These are phyloP conservation scores for Triticum monococcum DNA, from an alignment of 176 grass and related monocot genomes.

Conservation along the genomic window DNA sequence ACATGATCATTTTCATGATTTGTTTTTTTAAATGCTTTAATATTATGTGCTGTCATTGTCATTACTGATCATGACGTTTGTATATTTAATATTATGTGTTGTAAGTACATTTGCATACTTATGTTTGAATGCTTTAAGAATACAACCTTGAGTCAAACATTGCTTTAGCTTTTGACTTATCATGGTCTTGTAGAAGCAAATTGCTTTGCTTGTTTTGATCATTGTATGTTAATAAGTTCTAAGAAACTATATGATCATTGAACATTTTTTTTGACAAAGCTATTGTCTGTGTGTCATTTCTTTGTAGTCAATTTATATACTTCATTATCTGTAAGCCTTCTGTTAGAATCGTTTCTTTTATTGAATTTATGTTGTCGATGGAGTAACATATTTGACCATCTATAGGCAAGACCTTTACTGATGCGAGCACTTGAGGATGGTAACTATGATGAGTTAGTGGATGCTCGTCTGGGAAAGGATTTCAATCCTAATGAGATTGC, in stretches of 20 bases:
- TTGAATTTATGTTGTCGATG: not conserved
- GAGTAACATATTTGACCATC: constrained; percentile 22
- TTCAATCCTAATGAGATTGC: constrained; percentile 76
- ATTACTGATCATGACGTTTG: not conserved
- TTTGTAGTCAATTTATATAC: not conserved
- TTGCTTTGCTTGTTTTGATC: not conserved
- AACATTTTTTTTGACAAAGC: not conserved
- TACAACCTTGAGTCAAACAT: not conserved
- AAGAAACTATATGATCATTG: not conserved
- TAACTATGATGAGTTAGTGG: constrained; percentile 64
- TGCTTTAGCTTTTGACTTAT: not conserved
- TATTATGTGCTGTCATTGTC: not conserved
- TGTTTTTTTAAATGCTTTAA: not conserved
- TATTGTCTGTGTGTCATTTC: not conserved
- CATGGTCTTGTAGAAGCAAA: not conserved
- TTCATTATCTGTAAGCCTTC: not conserved
- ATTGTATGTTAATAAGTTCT: not conserved
- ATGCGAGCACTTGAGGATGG: constrained; percentile 77
- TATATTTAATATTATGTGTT: not conserved
- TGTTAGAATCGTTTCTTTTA: not conserved
- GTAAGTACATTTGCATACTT: not conserved
- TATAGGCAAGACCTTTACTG: constrained; percentile 87
- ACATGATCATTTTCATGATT: not conserved
- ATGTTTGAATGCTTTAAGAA: not conserved
- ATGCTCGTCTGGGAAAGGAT: constrained; percentile 62